Evolutionary conservation across 2,329 filamentous ascomycete genomes (phyloP).

Genomic region (Coniosporium uncinatum): DNA sequence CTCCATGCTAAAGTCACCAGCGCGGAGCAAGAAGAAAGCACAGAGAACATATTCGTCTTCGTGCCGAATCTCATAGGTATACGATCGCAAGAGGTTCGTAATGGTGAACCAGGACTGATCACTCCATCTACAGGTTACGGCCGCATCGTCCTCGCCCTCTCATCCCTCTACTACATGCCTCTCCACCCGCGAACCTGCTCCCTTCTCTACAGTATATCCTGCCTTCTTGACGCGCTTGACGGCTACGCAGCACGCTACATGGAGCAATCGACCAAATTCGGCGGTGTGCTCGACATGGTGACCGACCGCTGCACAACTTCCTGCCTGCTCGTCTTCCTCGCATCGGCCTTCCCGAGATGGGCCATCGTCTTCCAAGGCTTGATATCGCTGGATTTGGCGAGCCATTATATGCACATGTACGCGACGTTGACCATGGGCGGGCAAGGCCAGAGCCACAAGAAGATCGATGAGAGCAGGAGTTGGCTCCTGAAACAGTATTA

Average conservation of each 20-base stretch:
- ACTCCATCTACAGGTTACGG: slow-evolving; percentile 32
- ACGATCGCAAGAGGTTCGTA: background rate
- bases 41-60: slow-evolving; percentile 49
- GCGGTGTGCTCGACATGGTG: slow-evolving; percentile 97
- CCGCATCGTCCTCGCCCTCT: slow-evolving; percentile 59
- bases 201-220: slow-evolving; percentile 87
- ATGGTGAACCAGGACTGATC: background rate
- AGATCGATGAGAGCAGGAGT: slow-evolving; percentile 81
- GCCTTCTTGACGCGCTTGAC: slow-evolving; percentile 91
- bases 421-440: slow-evolving; percentile 87
- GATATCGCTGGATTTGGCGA: slow-evolving; percentile 89
- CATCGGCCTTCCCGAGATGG: slow-evolving; percentile 92
- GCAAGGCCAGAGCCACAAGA: slow-evolving; percentile 81
- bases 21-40: slow-evolving; percentile 10
- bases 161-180: slow-evolving; percentile 98
- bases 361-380: slow-evolving; percentile 90
- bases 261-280: slow-evolving; percentile 92
- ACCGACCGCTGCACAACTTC: slow-evolving; percentile 97
- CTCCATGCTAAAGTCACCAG: no score
- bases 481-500: slow-evolving; percentile 95
- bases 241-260: slow-evolving; percentile 85
- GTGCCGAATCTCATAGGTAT: slow-evolving; percentile 45
- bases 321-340: slow-evolving; percentile 90
- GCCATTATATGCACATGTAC: slow-evolving; percentile 99
- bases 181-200: slow-evolving; percentile 96